phyloP scores from a whole-genome alignment of 2,329 filamentous ascomycete genomes.

The Penicillium sumatraense region DNA sequence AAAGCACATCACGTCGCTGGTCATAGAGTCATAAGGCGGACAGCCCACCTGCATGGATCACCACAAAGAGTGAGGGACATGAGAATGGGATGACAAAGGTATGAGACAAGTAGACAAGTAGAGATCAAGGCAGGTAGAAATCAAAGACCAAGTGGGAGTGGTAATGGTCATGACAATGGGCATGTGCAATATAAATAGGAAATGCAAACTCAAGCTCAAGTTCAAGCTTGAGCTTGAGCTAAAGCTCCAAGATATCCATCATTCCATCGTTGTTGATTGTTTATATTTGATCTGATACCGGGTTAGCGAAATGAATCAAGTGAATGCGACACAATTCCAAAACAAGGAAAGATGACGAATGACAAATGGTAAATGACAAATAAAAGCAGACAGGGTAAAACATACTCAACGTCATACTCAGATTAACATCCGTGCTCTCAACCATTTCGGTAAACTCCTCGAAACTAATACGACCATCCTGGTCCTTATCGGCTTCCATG shows the following conservation, averaged over 20 bases:
- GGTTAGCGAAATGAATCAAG: conserved; percentile 10
- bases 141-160: not conserved
- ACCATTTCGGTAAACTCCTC: conserved; percentile 99
- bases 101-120: not conserved
- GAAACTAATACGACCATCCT: conserved; percentile 97
- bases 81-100: not conserved
- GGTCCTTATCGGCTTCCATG: conserved; percentile 97
- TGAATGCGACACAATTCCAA: not conserved
- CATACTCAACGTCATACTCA: conserved; percentile 71
- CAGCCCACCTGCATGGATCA: not conserved
- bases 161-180: too few species aligned
- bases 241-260: not conserved
- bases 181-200: too few species aligned
- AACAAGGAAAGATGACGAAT: not conserved
- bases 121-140: too few species aligned
- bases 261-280: too few species aligned
- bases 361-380: too few species aligned
- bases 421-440: conserved; percentile 79
- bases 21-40: conserved; percentile 28
- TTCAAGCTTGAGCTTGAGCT: too few species aligned
- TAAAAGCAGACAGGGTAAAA: conserved; percentile 15
- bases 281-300: conserved; percentile 25
- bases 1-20: conserved; percentile 20
- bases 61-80: not conserved
- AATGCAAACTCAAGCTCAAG: too few species aligned